Conservation (phyloP, 495 filamentous ascomycete species). For the Penicillium atrosanguineum region DNA sequence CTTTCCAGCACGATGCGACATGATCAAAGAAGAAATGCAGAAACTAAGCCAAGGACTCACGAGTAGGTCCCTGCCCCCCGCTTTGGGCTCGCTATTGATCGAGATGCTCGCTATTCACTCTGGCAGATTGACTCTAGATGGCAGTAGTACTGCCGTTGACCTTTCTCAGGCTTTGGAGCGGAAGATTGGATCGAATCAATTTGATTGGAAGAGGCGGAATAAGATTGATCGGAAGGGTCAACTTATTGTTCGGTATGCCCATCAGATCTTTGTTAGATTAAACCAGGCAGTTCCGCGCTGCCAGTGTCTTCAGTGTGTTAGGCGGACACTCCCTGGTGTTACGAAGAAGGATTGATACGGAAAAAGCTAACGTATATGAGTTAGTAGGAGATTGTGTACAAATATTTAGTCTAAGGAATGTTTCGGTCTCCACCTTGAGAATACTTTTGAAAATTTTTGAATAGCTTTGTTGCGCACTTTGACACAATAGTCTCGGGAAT, state of each 20-base stretch:
- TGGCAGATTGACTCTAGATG: neutral
- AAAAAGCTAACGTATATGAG: too few relatives aligned
- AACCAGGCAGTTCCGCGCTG: neutral
- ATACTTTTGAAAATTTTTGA: too few relatives aligned
- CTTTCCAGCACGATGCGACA: neutral
- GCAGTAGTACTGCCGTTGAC: neutral
- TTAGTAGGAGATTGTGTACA: too few relatives aligned
- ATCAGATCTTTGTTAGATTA: neutral
- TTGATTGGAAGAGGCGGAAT: neutral
- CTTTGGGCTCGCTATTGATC: neutral
- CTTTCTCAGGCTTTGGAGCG: neutral
- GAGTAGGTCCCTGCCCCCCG: neutral
- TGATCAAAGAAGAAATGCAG: neutral
- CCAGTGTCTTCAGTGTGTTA: neutral
- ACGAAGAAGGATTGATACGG: too few relatives aligned
- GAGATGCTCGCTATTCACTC: neutral
- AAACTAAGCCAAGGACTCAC: neutral
- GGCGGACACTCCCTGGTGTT: neutral
- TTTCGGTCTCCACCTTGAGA: too few relatives aligned
- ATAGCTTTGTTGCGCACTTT: too few relatives aligned
- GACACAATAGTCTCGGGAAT: too few relatives aligned
- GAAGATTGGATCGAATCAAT: neutral
- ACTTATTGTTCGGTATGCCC: neutral
- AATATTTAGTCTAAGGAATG: too few relatives aligned
- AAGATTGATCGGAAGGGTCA: neutral